These are phyloP conservation scores for Penicillium sp. DNA, from an alignment of 2,329 filamentous ascomycete genomes.

Conservation along the genomic window DNA sequence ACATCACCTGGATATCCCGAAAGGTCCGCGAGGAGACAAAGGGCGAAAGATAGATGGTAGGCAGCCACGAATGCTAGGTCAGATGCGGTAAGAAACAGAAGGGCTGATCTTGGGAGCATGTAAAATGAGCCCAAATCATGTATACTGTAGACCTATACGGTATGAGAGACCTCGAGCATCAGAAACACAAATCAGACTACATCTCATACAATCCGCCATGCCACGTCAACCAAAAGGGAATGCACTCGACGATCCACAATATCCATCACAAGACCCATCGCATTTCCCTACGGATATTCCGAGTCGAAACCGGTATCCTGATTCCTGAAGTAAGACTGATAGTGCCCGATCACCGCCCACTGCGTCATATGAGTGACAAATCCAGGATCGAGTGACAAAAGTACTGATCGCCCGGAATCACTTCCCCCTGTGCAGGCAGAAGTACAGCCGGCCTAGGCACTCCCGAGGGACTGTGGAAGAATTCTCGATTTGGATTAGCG, in stretches of 20 bases:
- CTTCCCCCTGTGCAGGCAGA: not conserved
- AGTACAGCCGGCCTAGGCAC: not conserved
- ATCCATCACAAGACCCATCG: not conserved
- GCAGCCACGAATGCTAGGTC: not conserved
- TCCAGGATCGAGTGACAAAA: not conserved
- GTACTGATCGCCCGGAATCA: conserved; percentile 2
- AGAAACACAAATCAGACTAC: not conserved
- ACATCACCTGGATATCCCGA: not conserved
- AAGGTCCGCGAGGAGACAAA: not conserved
- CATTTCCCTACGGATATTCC: not conserved
- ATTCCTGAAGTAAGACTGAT: not conserved
- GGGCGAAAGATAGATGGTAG: not conserved
- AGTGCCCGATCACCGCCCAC: not conserved
- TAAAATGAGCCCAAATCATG: not conserved
- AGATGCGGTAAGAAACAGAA: not conserved
- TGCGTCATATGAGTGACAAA: not conserved
- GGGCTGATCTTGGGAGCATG: not conserved
- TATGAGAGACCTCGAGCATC: not conserved
- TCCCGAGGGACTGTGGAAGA: not conserved
- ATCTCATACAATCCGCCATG: not conserved
- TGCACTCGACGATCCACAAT: not conserved
- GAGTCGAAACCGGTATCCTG: not conserved
- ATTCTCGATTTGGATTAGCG: not conserved
- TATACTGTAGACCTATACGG: not conserved
- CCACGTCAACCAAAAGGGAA: not conserved